Conservation (phyloP, 2,329 filamentous ascomycete genomes). For the Fusarium tanahbumbuense region DNA sequence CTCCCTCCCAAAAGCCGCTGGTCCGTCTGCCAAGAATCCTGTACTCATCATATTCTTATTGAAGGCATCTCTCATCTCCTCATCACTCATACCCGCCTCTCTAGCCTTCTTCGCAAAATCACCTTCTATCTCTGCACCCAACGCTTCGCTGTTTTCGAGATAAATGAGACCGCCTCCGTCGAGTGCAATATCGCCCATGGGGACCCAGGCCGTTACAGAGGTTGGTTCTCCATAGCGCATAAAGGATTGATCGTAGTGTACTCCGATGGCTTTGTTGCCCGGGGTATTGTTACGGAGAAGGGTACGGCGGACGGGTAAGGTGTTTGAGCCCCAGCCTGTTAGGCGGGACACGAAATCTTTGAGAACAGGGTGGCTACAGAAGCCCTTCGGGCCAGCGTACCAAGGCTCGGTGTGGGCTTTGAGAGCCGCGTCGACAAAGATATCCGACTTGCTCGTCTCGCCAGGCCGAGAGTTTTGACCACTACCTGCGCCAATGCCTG, state of each 20-base stretch:
- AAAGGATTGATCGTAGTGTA: constrained; percentile 72
- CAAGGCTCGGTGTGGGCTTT: constrained; percentile 64
- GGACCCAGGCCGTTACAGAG: constrained; percentile 68
- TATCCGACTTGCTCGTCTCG: constrained; percentile 43
- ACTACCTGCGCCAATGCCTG: constrained; percentile 61
- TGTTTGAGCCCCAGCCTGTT: constrained; percentile 63
- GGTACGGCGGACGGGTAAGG: constrained; percentile 56
- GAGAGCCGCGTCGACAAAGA: constrained; percentile 57
- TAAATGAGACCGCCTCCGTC: constrained; percentile 70
- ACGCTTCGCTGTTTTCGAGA: constrained; percentile 56
- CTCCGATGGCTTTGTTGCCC: constrained; percentile 67
- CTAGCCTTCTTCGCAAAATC: constrained; percentile 62
- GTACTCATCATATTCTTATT: constrained; percentile 71
- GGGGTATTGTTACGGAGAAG: constrained; percentile 68
- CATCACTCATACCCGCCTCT: constrained; percentile 62
- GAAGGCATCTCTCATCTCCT: constrained; percentile 64
- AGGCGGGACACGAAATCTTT: constrained; percentile 62
- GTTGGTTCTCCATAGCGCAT: constrained; percentile 66
- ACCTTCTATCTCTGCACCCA: constrained; percentile 63
- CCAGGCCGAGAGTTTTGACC: constrained; percentile 50
- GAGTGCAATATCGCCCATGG: constrained; percentile 65
- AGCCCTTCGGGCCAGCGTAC: constrained; percentile 53
- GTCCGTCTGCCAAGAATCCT: constrained; percentile 64
- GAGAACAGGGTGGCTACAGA: constrained; percentile 65
- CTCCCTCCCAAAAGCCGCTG: constrained; percentile 52